Evolutionary conservation across 805 yeast species (phyloP).

Genomic region (Dipodascus geniculatus): DNA sequence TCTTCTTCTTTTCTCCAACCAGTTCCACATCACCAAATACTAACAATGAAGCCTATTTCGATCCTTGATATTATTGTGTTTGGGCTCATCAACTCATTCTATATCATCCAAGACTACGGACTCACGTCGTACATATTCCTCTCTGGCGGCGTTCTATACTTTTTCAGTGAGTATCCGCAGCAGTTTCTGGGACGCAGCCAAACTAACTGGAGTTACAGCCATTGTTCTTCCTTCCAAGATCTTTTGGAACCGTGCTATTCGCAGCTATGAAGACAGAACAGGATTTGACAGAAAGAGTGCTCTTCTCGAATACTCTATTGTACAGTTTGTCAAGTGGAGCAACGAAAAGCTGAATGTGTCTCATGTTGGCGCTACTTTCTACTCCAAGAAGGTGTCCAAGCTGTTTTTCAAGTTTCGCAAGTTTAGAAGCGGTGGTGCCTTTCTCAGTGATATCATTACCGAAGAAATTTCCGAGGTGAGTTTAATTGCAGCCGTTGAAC

Average conservation of each 20-base stretch:
- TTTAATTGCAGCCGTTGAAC: conserved; percentile 16
- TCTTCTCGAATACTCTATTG: conserved; percentile 16
- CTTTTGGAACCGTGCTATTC: conserved; percentile 14
- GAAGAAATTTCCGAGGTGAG: conserved; percentile 6
- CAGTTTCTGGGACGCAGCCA: not conserved
- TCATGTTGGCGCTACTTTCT: conserved; percentile 14
- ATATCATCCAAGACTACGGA: not conserved
- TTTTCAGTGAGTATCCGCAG: not conserved
- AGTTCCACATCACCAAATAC: too few relatives aligned
- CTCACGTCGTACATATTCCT: not conserved
- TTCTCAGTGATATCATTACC: conserved; percentile 20
- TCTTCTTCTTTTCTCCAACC: not conserved
- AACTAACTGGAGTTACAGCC: conserved; percentile 4
- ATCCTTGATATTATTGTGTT: not conserved
- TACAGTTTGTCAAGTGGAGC: conserved; percentile 16
- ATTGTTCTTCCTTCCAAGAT: conserved; percentile 17
- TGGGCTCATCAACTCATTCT: not conserved
- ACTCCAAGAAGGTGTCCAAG: conserved; percentile 15
- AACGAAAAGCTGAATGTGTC: conserved; percentile 15
- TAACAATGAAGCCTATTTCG: not conserved
- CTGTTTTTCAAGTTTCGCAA: conserved; percentile 17
- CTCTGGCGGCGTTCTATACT: not conserved
- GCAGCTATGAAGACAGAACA: conserved; percentile 17
- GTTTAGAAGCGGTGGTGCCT: conserved; percentile 21
- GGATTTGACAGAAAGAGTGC: conserved; percentile 16